A percentile compares a stretch with the other conserved stretches of the same genome.
These are phyloP conservation scores for Cutaneotrichosporon sp. DNA, from an alignment of 1,284 basidiomycete species.

Conservation along the genomic window DNA sequence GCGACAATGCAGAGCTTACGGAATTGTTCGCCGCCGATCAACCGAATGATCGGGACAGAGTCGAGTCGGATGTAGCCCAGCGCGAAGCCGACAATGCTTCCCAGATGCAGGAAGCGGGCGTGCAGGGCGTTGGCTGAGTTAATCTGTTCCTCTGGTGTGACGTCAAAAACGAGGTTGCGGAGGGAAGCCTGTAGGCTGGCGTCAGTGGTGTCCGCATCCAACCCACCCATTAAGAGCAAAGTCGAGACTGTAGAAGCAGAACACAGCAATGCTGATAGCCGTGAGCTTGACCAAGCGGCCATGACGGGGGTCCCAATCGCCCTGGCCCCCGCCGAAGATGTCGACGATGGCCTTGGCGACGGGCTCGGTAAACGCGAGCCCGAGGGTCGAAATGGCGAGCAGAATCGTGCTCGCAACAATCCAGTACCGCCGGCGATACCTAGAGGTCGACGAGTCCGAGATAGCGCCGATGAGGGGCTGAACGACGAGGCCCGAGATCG, in stretches of 20 bases:
- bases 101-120: slow-evolving; percentile 89
- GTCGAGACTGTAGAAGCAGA: slow-evolving; percentile 89
- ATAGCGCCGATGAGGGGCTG: slow-evolving; percentile 95
- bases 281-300: slow-evolving; percentile 63
- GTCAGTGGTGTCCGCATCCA: background rate
- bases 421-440: slow-evolving; percentile 87
- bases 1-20: slow-evolving; percentile 89
- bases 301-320: slow-evolving; percentile 84
- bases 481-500: slow-evolving; percentile 80
- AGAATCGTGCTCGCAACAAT: slow-evolving; percentile 77
- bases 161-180: slow-evolving; percentile 85
- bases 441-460: slow-evolving; percentile 85
- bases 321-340: slow-evolving; percentile 69
- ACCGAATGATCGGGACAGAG: slow-evolving; percentile 67
- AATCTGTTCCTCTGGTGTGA: slow-evolving; percentile 81
- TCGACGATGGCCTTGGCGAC: slow-evolving; percentile 75
- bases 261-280: slow-evolving; percentile 81
- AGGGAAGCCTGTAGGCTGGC: slow-evolving; percentile 82
- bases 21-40: slow-evolving; percentile 91
- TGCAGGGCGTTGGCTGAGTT: slow-evolving; percentile 97
- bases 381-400: slow-evolving; percentile 56
- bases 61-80: slow-evolving; percentile 87
- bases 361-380: slow-evolving; percentile 78
- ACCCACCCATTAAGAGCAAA: slow-evolving; percentile 77
- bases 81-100: slow-evolving; percentile 87